Base-by-base conservation (phyloP, 2,329 filamentous ascomycete genomes). In the Penicillium palitans region DNA sequence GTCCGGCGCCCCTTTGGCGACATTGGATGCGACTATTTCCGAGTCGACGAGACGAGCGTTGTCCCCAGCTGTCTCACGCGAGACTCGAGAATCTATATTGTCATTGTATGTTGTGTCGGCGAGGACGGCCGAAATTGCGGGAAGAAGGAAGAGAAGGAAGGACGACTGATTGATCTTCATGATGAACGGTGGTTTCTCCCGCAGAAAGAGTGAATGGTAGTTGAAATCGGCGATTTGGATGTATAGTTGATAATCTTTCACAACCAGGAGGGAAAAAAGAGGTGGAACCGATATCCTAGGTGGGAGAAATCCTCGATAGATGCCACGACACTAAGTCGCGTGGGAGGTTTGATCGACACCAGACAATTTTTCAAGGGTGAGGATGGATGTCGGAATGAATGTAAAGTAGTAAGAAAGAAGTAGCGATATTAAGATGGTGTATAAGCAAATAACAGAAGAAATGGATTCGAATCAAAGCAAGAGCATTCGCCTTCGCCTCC, bases 1-100 rank as follows among this genome's bases (percentile, higher is more conserved):
- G 79, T 95, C 88, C 73, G 92, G 92, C 52, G 86, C 87, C 53
- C 85, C 86, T 64, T 80, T 77, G 2, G 68, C 71, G 58, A 64
- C 65, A 59, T 67, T 67, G 24, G 61, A 62, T 17, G 54, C 57
- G 24, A 64, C 45, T 13, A 61, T 58, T 25, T 67, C 65, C 24
- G 62, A 37, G 27, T 65, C 57, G n/a, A 51, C 56, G 8, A 68
- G 63, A 21, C 63, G 53, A 29, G 60, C 31, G 15, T 65, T 59
- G 17, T 59, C 21, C 10, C 48, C 51, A 19, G 48, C 59, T 19
- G 54, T 50, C 37, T 58, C 62, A 35, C 62, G 60, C 4, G 64
- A 58, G 15, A 55, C 35, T 42, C 29, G 52, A 42, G 52, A 55
- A 44, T 65, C 61, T 27, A 63, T 56, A 21, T 61, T 54, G 57